These are phyloP conservation scores for Amylostereum chailletii DNA, from an alignment of 1,284 basidiomycete genomes.

Conservation along the genomic window DNA sequence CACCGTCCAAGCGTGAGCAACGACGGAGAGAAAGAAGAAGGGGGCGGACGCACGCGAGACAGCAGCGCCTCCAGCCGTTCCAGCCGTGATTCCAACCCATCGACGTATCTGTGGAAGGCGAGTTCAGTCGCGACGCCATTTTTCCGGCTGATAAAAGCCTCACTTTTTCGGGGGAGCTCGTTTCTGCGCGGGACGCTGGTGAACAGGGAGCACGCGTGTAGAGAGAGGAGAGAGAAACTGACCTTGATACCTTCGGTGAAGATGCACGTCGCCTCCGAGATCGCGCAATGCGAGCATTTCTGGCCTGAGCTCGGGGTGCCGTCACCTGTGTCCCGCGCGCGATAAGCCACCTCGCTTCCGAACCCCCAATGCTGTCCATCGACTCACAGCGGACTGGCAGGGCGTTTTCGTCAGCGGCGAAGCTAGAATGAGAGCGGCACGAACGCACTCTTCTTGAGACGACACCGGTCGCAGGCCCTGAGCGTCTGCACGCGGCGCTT, in stretches of 20 bases:
- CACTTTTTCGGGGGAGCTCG: conserved; percentile 1
- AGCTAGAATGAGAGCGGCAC: neutral
- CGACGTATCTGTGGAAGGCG: conserved; percentile 45
- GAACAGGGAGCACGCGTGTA: neutral
- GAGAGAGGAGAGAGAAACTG: neutral
- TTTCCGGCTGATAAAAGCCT: neutral
- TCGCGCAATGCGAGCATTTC: neutral
- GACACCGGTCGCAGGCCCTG: neutral
- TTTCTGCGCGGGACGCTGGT: neutral
- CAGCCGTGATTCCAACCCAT: conserved; percentile 62
- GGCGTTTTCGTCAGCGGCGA: neutral
- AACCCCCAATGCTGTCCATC: neutral
- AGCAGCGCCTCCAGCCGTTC: conserved; percentile 66
- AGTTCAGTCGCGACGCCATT: neutral
- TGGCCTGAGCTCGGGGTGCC: neutral
- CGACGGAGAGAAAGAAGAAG: neutral
- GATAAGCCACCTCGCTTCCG: neutral
- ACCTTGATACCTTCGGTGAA: neutral
- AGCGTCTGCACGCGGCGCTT: neutral
- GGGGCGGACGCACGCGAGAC: conserved; percentile 35
- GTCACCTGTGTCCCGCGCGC: neutral
- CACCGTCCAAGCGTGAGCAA: neutral
- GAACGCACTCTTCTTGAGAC: neutral
- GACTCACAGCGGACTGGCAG: neutral
- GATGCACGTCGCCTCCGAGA: neutral